These are phyloP conservation scores for Metschnikowia lunata DNA, from an alignment of 805 yeast genomes.

Conservation along the genomic window DNA sequence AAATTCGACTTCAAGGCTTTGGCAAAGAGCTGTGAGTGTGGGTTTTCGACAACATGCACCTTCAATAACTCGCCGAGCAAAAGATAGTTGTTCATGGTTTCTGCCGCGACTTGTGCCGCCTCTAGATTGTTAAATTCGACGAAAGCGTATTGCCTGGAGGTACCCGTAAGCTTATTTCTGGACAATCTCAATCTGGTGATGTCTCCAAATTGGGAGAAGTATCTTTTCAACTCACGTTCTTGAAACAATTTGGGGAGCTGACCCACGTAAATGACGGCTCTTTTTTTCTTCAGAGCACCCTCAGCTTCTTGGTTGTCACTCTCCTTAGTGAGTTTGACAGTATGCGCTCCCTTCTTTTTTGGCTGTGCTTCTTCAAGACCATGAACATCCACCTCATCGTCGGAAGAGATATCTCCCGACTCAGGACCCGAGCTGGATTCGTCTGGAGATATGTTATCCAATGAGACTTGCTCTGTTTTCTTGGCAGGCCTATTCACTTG, in stretches of 20 bases:
- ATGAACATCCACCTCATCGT: constrained; percentile 14
- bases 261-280: constrained; percentile 83
- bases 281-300: constrained; percentile 18
- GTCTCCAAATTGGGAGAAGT: constrained; percentile 88
- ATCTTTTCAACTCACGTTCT: constrained; percentile 71
- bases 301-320: constrained; percentile 21
- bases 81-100: constrained; percentile 93
- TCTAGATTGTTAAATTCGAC: constrained; percentile 71
- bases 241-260: constrained; percentile 91
- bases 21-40: constrained; percentile 49
- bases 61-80: constrained; percentile 82
- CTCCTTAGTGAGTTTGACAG: constrained; percentile 19
- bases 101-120: constrained; percentile 86
- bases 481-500: constrained; percentile 2
- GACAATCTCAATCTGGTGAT: constrained; percentile 75
- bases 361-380: constrained; percentile 9
- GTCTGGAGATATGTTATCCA: constrained; percentile 6
- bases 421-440: constrained; percentile 6
- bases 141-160: constrained; percentile 87
- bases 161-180: constrained; percentile 86
- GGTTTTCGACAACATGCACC: constrained; percentile 50
- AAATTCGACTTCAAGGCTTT: constrained; percentile 12
- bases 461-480: not conserved
- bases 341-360: constrained; percentile 17
- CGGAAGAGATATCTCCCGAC: constrained; percentile 13